phyloP scores from a whole-genome alignment of 2,329 filamentous ascomycete species.

The Arachnomyces sp. region DNA sequence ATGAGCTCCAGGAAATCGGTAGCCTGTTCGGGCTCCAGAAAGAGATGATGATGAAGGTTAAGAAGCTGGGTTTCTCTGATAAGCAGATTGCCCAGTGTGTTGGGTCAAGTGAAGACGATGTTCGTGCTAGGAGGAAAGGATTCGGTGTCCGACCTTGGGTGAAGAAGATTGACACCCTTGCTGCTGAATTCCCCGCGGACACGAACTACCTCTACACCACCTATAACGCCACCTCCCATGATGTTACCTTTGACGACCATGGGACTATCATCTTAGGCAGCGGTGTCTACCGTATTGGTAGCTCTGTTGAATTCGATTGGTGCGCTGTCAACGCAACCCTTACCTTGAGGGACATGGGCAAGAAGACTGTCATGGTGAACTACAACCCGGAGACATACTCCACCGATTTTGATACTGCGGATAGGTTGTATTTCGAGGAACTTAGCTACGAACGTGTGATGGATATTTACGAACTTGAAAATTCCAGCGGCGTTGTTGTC shows the following conservation, averaged over 20 bases:
- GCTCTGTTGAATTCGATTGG: slow-evolving; percentile 98
- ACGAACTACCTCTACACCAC: slow-evolving; percentile 98
- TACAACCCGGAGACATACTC: slow-evolving; percentile 73
- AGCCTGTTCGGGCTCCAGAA: slow-evolving; percentile 78
- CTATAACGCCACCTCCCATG: slow-evolving; percentile 91
- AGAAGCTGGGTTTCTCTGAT: slow-evolving; percentile 97
- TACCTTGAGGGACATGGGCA: slow-evolving; percentile 74
- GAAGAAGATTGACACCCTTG: slow-evolving; percentile 96
- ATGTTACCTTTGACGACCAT: slow-evolving; percentile 88
- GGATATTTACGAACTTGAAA: slow-evolving; percentile 96
- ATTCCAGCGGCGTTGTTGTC: slow-evolving; percentile 78
- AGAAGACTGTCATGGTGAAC: slow-evolving; percentile 99
- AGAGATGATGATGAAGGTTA: slow-evolving; percentile 80
- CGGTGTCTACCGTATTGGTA: slow-evolving; percentile 95
- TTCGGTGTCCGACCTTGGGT: slow-evolving; percentile 93
- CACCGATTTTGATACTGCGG: slow-evolving; percentile 83
- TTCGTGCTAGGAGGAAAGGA: slow-evolving; percentile 73
- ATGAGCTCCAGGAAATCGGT: slow-evolving; percentile 75
- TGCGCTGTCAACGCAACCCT: slow-evolving; percentile 87
- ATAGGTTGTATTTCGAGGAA: slow-evolving; percentile 95
- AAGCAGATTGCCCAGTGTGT: slow-evolving; percentile 86
- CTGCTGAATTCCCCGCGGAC: slow-evolving; percentile 89
- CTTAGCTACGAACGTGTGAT: slow-evolving; percentile 94
- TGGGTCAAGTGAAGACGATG: slow-evolving; percentile 78
- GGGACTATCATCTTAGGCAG: slow-evolving; percentile 83